These are phyloP conservation scores for Blastocrithidia nonstop DNA, from an alignment of 208 protist genomes.

Conservation along the genomic window DNA sequence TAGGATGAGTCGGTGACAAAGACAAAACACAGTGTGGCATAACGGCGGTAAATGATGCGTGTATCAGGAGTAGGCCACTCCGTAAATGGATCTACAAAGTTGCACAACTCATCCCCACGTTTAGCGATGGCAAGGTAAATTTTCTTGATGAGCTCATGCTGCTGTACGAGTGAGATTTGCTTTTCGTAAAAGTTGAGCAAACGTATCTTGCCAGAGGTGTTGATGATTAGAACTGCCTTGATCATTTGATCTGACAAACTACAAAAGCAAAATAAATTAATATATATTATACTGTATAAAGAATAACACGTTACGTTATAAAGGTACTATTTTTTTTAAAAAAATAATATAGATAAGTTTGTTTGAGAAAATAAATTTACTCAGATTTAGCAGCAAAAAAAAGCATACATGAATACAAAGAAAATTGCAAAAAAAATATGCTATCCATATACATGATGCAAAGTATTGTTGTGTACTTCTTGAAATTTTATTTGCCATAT, in stretches of 20 bases:
- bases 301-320: too few species aligned
- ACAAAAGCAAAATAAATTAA: too few species aligned
- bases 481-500: too few species aligned
- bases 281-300: too few species aligned
- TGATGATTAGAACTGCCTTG: slow-evolving; percentile 94
- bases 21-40: slow-evolving; percentile 97
- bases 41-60: slow-evolving; percentile 94
- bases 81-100: slow-evolving; percentile 90
- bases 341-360: too few species aligned
- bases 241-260: slow-evolving; percentile 70
- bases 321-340: too few species aligned
- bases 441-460: too few species aligned
- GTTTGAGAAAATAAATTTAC: too few species aligned
- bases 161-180: slow-evolving; percentile 30
- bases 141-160: slow-evolving; percentile 86
- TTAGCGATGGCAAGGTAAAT: slow-evolving; percentile 85
- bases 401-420: too few species aligned
- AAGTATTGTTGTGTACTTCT: too few species aligned
- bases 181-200: slow-evolving; percentile 93
- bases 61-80: slow-evolving; percentile 90
- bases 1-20: slow-evolving; percentile 95
- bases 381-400: too few species aligned
- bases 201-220: slow-evolving; percentile 94
- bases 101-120: slow-evolving; percentile 89
- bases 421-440: too few species aligned